Evolutionary conservation across 306 rosid species (phyloP).

Genomic region (Medicago truncatula): DNA sequence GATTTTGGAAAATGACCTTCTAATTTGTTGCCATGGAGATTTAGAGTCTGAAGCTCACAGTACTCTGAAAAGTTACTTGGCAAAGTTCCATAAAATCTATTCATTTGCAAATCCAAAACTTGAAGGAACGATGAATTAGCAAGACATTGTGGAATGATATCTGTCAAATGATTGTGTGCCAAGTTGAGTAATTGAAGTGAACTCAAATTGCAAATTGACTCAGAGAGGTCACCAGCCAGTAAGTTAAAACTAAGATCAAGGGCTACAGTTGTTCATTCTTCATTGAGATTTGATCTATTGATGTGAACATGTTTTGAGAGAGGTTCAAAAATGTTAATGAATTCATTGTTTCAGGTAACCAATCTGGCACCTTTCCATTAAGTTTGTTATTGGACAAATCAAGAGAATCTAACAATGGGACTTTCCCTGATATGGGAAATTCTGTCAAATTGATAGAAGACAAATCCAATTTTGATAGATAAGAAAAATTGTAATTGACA

Average conservation of each 20-base stretch:
- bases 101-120: background rate
- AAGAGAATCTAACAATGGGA: no score
- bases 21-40: background rate
- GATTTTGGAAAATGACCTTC: background rate
- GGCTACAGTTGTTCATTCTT: no score
- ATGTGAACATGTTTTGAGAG: background rate
- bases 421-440: no score
- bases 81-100: background rate
- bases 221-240: background rate
- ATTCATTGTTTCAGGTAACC: background rate
- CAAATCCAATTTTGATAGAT: no score
- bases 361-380: background rate
- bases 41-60: background rate
- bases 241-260: constrained; percentile 6
- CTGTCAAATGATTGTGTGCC: background rate
- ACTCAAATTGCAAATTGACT: background rate
- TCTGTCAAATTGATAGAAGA: no score
- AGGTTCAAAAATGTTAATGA: background rate
- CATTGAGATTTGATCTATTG: no score
- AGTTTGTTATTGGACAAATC: background rate
- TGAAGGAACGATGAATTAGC: background rate
- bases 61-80: background rate
- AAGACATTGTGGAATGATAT: background rate
- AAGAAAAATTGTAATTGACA: no score
- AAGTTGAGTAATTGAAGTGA: background rate